Evolutionary conservation across 2,329 filamentous ascomycete species (phyloP), one percentile per base, ranked within the genome.

Genomic region (Microdochium trichocladiopsis): DNA sequence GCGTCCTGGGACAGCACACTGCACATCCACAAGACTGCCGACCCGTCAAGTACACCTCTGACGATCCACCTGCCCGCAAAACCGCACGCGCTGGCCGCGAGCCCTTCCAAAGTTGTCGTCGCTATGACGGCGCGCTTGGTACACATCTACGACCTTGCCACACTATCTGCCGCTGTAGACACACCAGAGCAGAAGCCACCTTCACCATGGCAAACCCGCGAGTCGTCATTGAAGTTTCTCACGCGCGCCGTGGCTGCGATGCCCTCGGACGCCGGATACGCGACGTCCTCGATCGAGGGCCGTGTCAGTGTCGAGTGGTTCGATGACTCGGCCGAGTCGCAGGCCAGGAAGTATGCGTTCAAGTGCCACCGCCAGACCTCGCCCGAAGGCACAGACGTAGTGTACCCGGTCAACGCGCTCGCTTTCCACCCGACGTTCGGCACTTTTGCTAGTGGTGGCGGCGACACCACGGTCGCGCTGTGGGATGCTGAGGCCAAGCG

Each of bases 261-360:
- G 94, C 93, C 94, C 14, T 92, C 94, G 62, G 94, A 96, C 59
- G 88, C 87, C 11, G 94, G 94, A 4, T 99, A 97, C 67, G 92
- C 93, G 10, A 93, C 88, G 1, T 90, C 84, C 53, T 92, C 86
- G 62, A 99, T 99, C 62, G 94, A 99, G 67, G 94, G 94, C 4
- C 85, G 94, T 61, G 91, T 99, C 2, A 93, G 92, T 0, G 94
- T 99, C 1, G 94, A 99, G 69, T 97, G 92, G 90, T 97, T 99
- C 67, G 94, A 97, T 65, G 89, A 94, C 16, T 89, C 84, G 4
- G 76, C 84, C 43, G 88, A 93, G 68, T 92, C 88, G 3, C 92
- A 97, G 72, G 87, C 88, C 37, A 83, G 92, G 59, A 97, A 96
- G 69, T 99, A 97, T 68, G 94, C 94, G 14, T 99, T 99, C 82